These are phyloP conservation scores for Sporobolomyces pararoseus DNA, from an alignment of 768 basidiomycete species.

Conservation along the genomic window DNA sequence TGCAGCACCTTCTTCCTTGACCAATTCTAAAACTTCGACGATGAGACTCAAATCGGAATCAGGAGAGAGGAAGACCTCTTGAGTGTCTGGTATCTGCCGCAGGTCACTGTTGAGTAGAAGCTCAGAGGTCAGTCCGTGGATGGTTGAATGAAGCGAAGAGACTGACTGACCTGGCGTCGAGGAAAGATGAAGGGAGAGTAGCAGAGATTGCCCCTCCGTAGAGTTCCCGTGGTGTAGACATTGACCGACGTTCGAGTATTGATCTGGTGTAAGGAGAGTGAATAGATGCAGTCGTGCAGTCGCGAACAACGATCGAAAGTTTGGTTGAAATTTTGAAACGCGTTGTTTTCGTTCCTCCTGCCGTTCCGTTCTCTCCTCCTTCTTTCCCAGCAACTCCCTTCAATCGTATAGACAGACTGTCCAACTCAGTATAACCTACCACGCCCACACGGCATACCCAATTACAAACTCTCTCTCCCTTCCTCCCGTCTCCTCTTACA, in stretches of 20 bases:
- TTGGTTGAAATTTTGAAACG: not conserved
- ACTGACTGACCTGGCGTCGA: conserved; percentile 89
- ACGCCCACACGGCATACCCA: not conserved
- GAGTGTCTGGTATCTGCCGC: conserved; percentile 88
- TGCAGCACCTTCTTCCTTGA: conserved; percentile 54
- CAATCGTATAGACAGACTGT: not conserved
- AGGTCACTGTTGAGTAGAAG: conserved; percentile 53
- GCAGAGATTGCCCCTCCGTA: conserved; percentile 84
- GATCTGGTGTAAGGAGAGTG: too few relatives aligned
- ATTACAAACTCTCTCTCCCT: not conserved
- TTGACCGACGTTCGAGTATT: not conserved
- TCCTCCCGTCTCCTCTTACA: not conserved
- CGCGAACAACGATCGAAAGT: too few relatives aligned
- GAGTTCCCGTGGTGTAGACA: conserved; percentile 53
- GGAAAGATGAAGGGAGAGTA: conserved; percentile 57
- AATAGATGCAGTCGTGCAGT: conserved; percentile 6
- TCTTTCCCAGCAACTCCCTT: not conserved
- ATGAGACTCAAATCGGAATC: conserved; percentile 69
- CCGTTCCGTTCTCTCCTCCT: not conserved
- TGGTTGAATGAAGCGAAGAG: too few relatives aligned
- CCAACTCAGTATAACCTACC: not conserved
- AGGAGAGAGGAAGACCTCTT: conserved; percentile 82
- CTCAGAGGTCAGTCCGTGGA: not conserved
- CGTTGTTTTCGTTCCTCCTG: not conserved
- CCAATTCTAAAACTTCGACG: conserved; percentile 75